Evolutionary conservation across 805 yeast genomes (phyloP).

Genomic region (Komagataella mondaviorum): DNA sequence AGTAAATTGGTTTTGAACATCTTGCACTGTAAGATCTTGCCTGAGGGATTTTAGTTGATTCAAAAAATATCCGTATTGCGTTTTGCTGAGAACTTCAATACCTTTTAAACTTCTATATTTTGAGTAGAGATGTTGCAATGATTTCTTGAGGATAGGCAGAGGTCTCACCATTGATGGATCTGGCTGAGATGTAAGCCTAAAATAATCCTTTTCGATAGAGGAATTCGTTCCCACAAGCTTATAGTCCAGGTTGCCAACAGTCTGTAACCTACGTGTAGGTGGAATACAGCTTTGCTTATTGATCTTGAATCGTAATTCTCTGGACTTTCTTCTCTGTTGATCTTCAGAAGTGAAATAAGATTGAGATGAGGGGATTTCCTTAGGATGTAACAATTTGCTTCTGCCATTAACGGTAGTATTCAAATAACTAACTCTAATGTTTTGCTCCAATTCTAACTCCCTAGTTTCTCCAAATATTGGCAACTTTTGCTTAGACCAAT

Average conservation of each 20-base stretch:
- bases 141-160: conserved; percentile 37
- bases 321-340: neutral
- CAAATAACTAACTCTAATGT: neutral
- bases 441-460: neutral
- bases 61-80: conserved; percentile 59
- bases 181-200: conserved; percentile 84
- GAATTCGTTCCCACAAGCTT: conserved; percentile 47
- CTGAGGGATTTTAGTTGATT: conserved; percentile 87
- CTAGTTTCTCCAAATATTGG: conserved; percentile 25
- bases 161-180: conserved; percentile 81
- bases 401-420: neutral
- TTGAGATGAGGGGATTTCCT: neutral
- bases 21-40: conserved; percentile 90
- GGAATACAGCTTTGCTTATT: neutral
- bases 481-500: conserved; percentile 38
- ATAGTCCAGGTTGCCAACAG: neutral
- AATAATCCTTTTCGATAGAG: conserved; percentile 61
- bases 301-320: neutral
- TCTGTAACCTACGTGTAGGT: neutral
- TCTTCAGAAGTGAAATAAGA: neutral
- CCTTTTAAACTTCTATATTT: conserved; percentile 36
- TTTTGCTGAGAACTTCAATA: neutral
- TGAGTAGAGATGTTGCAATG: conserved; percentile 37
- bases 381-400: neutral
- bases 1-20: conserved; percentile 65